phyloP scores from a whole-genome alignment of 345 rosid genomes.

The Eutrema yunnanense region DNA sequence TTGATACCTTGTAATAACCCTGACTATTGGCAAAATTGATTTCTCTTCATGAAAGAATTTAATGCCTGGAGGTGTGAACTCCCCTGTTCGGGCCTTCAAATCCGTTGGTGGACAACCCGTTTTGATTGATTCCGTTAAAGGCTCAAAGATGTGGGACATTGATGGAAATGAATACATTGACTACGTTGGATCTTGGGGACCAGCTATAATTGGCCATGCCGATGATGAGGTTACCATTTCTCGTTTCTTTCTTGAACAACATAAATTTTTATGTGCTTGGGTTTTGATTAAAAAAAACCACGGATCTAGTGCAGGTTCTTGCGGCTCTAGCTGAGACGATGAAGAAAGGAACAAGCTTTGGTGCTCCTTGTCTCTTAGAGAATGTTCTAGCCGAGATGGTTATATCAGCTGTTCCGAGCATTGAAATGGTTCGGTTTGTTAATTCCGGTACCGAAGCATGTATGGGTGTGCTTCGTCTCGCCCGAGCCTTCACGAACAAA shows the following conservation, averaged over 20 bases:
- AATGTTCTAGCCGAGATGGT: conserved; percentile 88
- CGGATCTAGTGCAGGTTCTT: conserved; percentile 48
- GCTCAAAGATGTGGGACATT: conserved; percentile 89
- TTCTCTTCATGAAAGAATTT: conserved; percentile 42
- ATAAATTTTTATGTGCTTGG: not conserved
- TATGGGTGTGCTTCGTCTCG: conserved; percentile 91
- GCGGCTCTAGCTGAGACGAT: conserved; percentile 83
- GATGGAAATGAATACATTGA: conserved; percentile 96
- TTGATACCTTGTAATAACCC: not conserved
- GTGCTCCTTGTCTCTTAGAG: conserved; percentile 96
- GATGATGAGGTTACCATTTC: conserved; percentile 64
- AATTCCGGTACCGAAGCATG: conserved; percentile 96
- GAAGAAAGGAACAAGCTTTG: conserved; percentile 99
- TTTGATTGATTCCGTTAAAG: conserved; percentile 82
- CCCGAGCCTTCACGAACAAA: conserved; percentile 78
- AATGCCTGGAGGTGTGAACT: conserved; percentile 98
- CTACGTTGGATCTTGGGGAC: conserved; percentile 99
- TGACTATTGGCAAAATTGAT: not conserved
- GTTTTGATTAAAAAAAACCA: no score
- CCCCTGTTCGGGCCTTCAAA: conserved; percentile 95
- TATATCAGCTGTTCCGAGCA: conserved; percentile 84
- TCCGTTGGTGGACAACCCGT: conserved; percentile 97
- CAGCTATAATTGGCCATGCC: conserved; percentile 95
- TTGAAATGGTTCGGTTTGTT: conserved; percentile 94
- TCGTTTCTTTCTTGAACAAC: not conserved